A percentile compares a stretch with the other conserved stretches of the same genome.
phyloP scores from a whole-genome alignment of 352 stramenopile genomes.

The Pythium myriotylum region DNA sequence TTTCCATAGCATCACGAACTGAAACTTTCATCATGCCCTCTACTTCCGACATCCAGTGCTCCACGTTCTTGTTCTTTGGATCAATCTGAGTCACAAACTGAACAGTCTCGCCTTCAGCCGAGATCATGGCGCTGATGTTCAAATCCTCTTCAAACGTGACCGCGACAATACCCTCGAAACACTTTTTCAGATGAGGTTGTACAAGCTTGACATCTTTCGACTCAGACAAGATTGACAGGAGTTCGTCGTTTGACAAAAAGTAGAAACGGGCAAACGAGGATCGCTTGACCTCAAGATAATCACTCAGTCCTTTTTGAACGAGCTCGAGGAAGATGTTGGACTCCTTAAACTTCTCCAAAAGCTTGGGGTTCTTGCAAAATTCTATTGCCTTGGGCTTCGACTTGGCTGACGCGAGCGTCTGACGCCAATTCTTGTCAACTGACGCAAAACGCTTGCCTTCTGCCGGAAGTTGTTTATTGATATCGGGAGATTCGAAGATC shows the following conservation, averaged over 20 bases:
- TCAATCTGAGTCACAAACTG: constrained; percentile 83
- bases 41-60: constrained; percentile 94
- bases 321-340: constrained; percentile 94
- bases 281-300: constrained; percentile 93
- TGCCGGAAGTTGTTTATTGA: constrained; percentile 95
- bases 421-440: constrained; percentile 95
- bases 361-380: constrained; percentile 92
- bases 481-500: constrained; percentile 96
- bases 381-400: constrained; percentile 89
- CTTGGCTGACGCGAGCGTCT: constrained; percentile 88
- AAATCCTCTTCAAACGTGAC: constrained; percentile 89
- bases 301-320: constrained; percentile 91
- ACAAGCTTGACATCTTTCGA: constrained; percentile 93
- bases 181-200: constrained; percentile 94
- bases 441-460: constrained; percentile 95
- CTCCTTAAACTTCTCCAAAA: constrained; percentile 94
- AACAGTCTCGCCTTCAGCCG: constrained; percentile 90
- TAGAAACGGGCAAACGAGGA: constrained; percentile 93
- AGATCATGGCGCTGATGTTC: constrained; percentile 93
- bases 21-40: constrained; percentile 94
- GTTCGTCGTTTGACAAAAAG: constrained; percentile 94
- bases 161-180: constrained; percentile 93
- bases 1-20: constrained; percentile 88
- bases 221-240: constrained; percentile 93
- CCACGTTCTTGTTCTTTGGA: constrained; percentile 91